phyloP scores from a whole-genome alignment of 2,329 filamentous ascomycete species.

The Sarocladiaceae sp. region DNA sequence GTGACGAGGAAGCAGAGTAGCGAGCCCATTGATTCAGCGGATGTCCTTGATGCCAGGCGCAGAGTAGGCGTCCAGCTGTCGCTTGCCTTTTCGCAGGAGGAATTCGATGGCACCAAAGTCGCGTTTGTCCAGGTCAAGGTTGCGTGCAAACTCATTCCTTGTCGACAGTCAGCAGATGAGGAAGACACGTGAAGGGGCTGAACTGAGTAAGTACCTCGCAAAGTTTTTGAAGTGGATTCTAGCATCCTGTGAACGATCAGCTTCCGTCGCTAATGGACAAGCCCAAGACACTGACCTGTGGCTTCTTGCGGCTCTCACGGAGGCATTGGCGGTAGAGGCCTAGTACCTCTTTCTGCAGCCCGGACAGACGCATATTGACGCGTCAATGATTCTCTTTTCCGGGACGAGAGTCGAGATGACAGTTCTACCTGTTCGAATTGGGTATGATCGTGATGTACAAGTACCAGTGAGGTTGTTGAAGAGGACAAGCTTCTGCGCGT shows the following conservation, averaged over 20 bases:
- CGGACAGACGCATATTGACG: constrained; percentile 64
- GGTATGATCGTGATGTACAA: too few species aligned
- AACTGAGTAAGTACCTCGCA: constrained; percentile 44
- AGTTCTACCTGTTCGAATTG: too few species aligned
- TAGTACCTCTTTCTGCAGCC: constrained; percentile 84
- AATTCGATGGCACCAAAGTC: constrained; percentile 85
- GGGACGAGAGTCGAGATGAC: too few species aligned
- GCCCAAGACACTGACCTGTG: constrained; percentile 43
- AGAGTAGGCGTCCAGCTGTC: constrained; percentile 78
- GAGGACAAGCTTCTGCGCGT: too few species aligned
- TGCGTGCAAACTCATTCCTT: constrained; percentile 71
- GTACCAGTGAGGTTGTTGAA: too few species aligned
- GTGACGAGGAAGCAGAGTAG: too few species aligned
- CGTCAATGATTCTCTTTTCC: too few species aligned
- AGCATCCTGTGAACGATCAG: constrained; percentile 35
- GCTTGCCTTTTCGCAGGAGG: constrained; percentile 70
- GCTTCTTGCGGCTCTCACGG: constrained; percentile 74
- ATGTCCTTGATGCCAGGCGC: constrained; percentile 76
- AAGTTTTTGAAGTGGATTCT: constrained; percentile 58
- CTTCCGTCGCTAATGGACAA: not conserved
- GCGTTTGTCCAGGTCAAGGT: constrained; percentile 65
- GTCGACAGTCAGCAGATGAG: too few species aligned
- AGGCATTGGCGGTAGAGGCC: constrained; percentile 82
- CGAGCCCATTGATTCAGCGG: constrained; percentile 24
- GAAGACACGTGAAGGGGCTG: not conserved